Percentiles rank a stretch among this genome's conserved stretches.
Conservation (phyloP, 176 grass and related monocot genomes). For the Luzula sylvatica region DNA sequence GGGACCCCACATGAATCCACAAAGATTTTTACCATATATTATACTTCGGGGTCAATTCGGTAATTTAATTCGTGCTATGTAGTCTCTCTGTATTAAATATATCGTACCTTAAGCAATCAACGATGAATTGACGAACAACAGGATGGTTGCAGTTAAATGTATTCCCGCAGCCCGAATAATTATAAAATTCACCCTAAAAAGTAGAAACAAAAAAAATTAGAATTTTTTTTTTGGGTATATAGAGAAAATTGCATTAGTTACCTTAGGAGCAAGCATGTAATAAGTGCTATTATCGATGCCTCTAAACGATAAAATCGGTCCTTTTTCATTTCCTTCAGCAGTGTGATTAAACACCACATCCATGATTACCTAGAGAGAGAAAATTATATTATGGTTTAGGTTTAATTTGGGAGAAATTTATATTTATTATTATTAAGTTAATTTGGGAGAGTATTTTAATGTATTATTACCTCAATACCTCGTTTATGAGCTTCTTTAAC, state of each 20-base stretch:
- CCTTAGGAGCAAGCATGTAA: slow-evolving; percentile 99
- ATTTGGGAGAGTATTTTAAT: not conserved
- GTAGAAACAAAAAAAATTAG: slow-evolving; percentile 8
- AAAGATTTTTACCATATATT: too few relatives aligned
- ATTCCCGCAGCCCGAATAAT: slow-evolving; percentile 95
- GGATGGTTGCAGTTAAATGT: slow-evolving; percentile 99
- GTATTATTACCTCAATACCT: slow-evolving; percentile 65
- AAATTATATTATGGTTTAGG: too few relatives aligned
- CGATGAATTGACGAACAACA: slow-evolving; percentile 76
- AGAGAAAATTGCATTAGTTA: slow-evolving; percentile 18
- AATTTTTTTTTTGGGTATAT: not conserved
- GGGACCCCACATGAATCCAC: too few relatives aligned
- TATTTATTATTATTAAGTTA: slow-evolving; percentile 1
- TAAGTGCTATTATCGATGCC: slow-evolving; percentile 92
- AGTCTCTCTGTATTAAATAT: too few relatives aligned
- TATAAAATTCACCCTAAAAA: slow-evolving; percentile 93
- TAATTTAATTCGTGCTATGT: too few relatives aligned
- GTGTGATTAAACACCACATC: slow-evolving; percentile 99
- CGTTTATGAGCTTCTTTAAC: slow-evolving; percentile 85
- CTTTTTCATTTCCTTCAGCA: slow-evolving; percentile 96
- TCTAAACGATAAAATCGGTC: slow-evolving; percentile 87
- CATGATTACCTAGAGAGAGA: slow-evolving; percentile 56
- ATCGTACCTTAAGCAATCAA: slow-evolving; percentile 99
- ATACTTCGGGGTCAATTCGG: too few relatives aligned
- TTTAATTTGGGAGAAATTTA: too few relatives aligned